Evolutionary conservation across 2,329 filamentous ascomycete species (phyloP).

Genomic region (Hymenotorrendiella dingleyae): DNA sequence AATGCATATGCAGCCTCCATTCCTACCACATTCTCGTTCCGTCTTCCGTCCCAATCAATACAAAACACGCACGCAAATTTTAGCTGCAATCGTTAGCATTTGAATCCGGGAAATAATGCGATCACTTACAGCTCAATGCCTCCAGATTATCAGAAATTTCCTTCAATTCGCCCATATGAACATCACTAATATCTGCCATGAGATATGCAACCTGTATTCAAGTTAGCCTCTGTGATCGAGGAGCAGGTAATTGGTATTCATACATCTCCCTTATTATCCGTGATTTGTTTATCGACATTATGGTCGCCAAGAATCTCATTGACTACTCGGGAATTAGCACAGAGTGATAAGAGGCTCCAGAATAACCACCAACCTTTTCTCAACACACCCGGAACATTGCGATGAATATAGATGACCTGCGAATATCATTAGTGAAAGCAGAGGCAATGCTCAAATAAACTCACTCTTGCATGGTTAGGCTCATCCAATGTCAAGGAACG

Average conservation of each 20-base stretch:
- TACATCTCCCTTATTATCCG: conserved; percentile 86
- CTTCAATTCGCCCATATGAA: conserved; percentile 75
- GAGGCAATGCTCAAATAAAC: too few species aligned
- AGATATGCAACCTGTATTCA: conserved; percentile 70
- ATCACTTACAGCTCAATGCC: conserved; percentile 64
- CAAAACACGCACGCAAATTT: conserved; percentile 33
- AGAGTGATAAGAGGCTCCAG: not conserved
- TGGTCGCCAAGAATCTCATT: conserved; percentile 92
- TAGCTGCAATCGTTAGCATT: conserved; percentile 24
- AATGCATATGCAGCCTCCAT: conserved; percentile 15
- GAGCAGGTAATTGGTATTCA: too few species aligned
- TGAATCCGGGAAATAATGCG: not conserved
- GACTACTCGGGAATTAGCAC: conserved; percentile 45
- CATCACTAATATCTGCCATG: conserved; percentile 94
- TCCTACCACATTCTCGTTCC: not conserved
- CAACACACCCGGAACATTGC: conserved; percentile 92
- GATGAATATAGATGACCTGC: conserved; percentile 91
- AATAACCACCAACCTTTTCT: conserved; percentile 56
- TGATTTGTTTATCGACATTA: conserved; percentile 99
- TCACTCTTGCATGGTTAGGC: conserved; percentile 75
- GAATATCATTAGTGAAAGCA: conserved; percentile 19
- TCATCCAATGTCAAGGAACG: conserved; percentile 88
- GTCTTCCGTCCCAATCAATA: conserved; percentile 24
- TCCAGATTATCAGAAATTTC: conserved; percentile 80
- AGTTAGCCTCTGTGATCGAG: conserved; percentile 22